Evolutionary conservation across 2,329 filamentous ascomycete species (phyloP).

Genomic region (Grosmannia clavigera): DNA sequence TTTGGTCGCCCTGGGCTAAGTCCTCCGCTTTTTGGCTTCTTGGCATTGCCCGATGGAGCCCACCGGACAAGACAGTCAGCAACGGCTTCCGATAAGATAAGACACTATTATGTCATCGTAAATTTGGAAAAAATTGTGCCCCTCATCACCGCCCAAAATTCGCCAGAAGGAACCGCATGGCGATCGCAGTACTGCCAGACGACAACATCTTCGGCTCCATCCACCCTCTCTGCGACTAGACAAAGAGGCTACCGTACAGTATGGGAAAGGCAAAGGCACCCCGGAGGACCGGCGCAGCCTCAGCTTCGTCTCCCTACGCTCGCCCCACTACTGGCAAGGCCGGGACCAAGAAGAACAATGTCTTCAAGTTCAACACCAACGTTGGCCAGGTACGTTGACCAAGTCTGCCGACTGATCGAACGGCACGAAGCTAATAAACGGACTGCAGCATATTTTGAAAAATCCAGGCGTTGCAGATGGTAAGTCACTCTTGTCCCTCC

Average conservation of each 20-base stretch:
- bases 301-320: constrained; percentile 23
- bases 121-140: constrained; percentile 7
- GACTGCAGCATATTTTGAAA: constrained; percentile 64
- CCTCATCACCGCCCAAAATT: constrained; percentile 13
- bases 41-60: neutral
- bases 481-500: neutral
- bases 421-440: neutral
- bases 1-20: no score
- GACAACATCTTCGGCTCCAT: neutral
- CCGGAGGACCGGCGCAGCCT: constrained; percentile 20
- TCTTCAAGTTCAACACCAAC: constrained; percentile 95
- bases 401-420: neutral
- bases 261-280: constrained; percentile 30
- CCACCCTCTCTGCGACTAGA: neutral
- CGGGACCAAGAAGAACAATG: constrained; percentile 50
- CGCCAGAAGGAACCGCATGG: neutral
- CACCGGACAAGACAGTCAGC: neutral
- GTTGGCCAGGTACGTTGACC: constrained; percentile 42
- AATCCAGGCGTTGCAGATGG: constrained; percentile 17
- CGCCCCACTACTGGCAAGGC: constrained; percentile 12
- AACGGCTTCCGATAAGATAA: constrained; percentile 8
- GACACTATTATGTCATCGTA: neutral
- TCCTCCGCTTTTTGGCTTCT: no score
- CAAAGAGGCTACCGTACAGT: neutral
- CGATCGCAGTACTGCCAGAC: neutral